Base-by-base conservation (phyloP, 805 yeast species). In the Saturnispora serradocipensis region DNA sequence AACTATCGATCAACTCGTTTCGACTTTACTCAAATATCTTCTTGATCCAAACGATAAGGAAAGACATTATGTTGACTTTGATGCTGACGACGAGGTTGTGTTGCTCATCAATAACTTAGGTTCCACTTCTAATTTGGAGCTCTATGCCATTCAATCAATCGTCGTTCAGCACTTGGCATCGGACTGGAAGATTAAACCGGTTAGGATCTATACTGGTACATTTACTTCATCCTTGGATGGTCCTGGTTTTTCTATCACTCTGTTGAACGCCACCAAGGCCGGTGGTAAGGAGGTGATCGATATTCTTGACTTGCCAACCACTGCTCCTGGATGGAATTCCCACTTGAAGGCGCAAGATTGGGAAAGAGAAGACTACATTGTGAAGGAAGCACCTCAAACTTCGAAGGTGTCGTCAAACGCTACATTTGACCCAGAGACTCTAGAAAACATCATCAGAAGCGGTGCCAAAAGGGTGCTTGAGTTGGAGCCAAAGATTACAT, bases 171-270 rank as follows among this genome's bases (percentile, higher is more conserved):
- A 77, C 47, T 72, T 88, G 58, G 74, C 78, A 25, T 64, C 75
- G 24, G 66, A 69, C 13, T 83, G 82, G 59, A 66, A 67, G 11
- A 78, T 84, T 49, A 64, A 56, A 9, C 97, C 97, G 4, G 76
- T 72, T 16, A 76, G 96, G 59, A 74, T 82, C 9, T 77, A 81
- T 54, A 78, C 82, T 1, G 91, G 96, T 25, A 81, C 91, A 36
- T 82, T 85, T 64, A 90, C 88, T 66, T 88, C 97, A 2, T 88
- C 97, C 0, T 76, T 91, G 54, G 88, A 87, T 65, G 91, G 96
- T 16, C 93, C 95, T 10, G 98, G 98, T 1, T 88, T 90, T 66
- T 82, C 93, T 38, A 75, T 91, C 54, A 87, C 97, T 3, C 70
- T 90, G 48, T 72, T 91, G 59, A 89, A 88, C 63, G 80, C 79